phyloP scores from a whole-genome alignment of 331 rosid genomes.

The Quercus tomentella region DNA sequence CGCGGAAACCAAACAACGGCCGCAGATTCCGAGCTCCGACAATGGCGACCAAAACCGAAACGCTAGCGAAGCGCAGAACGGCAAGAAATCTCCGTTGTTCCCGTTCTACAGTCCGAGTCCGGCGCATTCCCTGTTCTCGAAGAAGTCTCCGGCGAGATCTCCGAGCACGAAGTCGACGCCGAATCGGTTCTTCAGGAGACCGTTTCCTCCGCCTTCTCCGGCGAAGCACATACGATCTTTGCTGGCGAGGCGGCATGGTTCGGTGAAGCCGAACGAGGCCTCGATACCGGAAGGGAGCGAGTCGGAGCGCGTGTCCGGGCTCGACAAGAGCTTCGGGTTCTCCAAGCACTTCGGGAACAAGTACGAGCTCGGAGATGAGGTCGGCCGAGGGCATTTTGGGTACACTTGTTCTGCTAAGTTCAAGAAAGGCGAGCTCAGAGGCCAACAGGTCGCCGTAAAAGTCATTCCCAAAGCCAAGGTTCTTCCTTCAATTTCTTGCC shows the following conservation, averaged over 20 bases:
- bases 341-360: slow-evolving; percentile 70
- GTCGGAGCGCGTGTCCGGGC: slow-evolving; percentile 44
- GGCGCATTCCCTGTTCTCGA: slow-evolving; percentile 59
- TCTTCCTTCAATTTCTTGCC: background rate
- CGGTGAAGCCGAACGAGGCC: slow-evolving; percentile 78
- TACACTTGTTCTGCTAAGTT: slow-evolving; percentile 71
- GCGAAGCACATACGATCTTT: slow-evolving; percentile 81
- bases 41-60: slow-evolving; percentile 30
- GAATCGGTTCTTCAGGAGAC: slow-evolving; percentile 52
- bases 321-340: slow-evolving; percentile 87
- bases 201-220: slow-evolving; percentile 90
- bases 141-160: slow-evolving; percentile 70
- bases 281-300: slow-evolving; percentile 66
- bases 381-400: slow-evolving; percentile 94
- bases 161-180: slow-evolving; percentile 56
- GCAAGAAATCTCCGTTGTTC: slow-evolving; percentile 64
- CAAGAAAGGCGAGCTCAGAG: slow-evolving; percentile 74
- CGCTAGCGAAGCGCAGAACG: slow-evolving; percentile 23
- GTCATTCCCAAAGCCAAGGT: slow-evolving; percentile 91
- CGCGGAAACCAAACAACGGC: background rate
- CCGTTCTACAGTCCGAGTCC: slow-evolving; percentile 80
- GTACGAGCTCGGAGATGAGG: slow-evolving; percentile 80
- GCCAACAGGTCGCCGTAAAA: slow-evolving; percentile 72
- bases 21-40: slow-evolving; percentile 13
- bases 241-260: slow-evolving; percentile 71